These are phyloP conservation scores for Starmera dryadoides DNA, from an alignment of 805 yeast genomes.

Conservation along the genomic window DNA sequence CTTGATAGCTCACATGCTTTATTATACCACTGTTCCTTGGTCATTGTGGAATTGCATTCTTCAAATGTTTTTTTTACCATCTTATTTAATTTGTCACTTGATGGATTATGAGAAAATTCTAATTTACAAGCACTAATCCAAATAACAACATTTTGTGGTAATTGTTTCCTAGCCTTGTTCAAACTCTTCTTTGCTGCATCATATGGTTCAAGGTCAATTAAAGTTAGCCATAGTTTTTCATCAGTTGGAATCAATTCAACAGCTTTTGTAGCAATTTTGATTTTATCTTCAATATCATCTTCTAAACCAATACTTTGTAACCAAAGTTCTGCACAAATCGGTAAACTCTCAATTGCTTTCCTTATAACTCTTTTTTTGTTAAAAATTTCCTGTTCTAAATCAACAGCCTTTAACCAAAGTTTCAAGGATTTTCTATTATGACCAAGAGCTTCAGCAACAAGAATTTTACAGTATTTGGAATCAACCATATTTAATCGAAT, in stretches of 20 bases:
- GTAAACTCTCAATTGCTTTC: conserved; percentile 64
- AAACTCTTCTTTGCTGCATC: conserved; percentile 47
- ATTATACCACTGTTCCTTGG: conserved; percentile 43
- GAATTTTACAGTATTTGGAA: conserved; percentile 38
- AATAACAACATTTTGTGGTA: conserved; percentile 41
- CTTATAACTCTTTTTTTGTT: conserved; percentile 54
- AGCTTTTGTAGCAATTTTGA: conserved; percentile 55
- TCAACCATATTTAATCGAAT: conserved; percentile 51
- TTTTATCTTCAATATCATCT: conserved; percentile 37
- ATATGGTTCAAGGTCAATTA: conserved; percentile 37
- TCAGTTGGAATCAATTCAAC: conserved; percentile 60
- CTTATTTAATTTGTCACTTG: conserved; percentile 37
- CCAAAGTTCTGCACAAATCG: conserved; percentile 63
- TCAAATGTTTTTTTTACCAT: conserved; percentile 42
- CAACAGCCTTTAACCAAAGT: conserved; percentile 70
- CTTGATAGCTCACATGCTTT: conserved; percentile 49
- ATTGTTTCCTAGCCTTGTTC: conserved; percentile 50
- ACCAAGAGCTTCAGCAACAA: conserved; percentile 61
- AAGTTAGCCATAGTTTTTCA: conserved; percentile 57
- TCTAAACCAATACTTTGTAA: conserved; percentile 54
- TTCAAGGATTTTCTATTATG: conserved; percentile 46
- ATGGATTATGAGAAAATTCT: conserved; percentile 46
- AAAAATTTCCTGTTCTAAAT: conserved; percentile 50
- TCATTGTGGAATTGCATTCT: conserved; percentile 28
- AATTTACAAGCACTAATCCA: conserved; percentile 69